A percentile compares a stretch with the other conserved stretches of the same genome.
phyloP scores from a whole-genome alignment of 176 grass and related monocot species.

The Raddia distichophylla region DNA sequence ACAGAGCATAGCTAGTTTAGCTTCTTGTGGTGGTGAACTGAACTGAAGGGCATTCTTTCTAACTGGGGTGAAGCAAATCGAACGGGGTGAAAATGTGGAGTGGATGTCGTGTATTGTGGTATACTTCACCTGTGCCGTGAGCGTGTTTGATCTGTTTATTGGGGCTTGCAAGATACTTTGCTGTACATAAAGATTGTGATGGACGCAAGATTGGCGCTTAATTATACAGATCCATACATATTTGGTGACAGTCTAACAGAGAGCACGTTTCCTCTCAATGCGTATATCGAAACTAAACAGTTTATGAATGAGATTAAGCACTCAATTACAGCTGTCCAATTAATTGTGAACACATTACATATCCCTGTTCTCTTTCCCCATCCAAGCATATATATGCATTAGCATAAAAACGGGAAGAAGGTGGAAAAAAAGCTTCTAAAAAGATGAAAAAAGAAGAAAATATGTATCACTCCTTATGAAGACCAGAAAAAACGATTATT shows the following conservation, averaged over 20 bases:
- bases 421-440: no score
- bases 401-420: neutral
- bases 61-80: neutral
- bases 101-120: neutral
- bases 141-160: slow-evolving; percentile 31
- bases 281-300: neutral
- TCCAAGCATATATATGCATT: neutral
- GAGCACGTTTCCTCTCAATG: neutral
- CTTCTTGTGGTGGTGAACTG: neutral
- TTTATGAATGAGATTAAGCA: neutral
- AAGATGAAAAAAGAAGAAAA: neutral
- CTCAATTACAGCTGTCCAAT: neutral
- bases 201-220: neutral
- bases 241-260: slow-evolving; percentile 1
- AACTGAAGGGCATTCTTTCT: slow-evolving; percentile 27
- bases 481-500: slow-evolving; percentile 28
- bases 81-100: neutral
- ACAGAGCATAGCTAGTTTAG: slow-evolving; percentile 32
- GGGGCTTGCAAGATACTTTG: slow-evolving; percentile 28
- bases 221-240: neutral
- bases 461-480: neutral
- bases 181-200: neutral
- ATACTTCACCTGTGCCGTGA: slow-evolving; percentile 9
- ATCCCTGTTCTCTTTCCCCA: neutral
- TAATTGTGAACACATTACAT: neutral